Evolutionary conservation across 2,329 filamentous ascomycete species (phyloP).

Genomic region (Phaeoacremonium minimum): DNA sequence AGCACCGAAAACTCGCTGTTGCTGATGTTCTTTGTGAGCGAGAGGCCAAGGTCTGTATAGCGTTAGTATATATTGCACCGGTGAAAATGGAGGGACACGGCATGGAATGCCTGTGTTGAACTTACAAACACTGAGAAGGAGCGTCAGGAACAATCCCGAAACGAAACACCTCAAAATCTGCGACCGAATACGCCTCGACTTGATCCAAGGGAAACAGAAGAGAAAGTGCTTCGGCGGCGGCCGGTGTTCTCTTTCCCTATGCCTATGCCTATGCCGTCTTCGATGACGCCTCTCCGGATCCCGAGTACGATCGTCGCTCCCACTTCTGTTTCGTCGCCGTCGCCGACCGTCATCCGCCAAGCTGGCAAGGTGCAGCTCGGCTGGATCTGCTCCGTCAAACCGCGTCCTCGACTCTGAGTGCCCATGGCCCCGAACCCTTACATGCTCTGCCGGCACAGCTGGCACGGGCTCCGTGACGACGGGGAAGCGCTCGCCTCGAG

Average conservation of each 20-base stretch:
- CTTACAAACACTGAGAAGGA: slow-evolving; percentile 64
- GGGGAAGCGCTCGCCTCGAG: slow-evolving; percentile 2
- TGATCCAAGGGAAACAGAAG: slow-evolving; percentile 51
- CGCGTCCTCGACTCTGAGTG: slow-evolving; percentile 9
- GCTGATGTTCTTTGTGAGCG: slow-evolving; percentile 58
- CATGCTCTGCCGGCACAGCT: slow-evolving; percentile 11
- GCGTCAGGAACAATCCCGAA: slow-evolving; percentile 57
- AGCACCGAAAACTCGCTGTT: slow-evolving; percentile 74
- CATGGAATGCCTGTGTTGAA: slow-evolving; percentile 11
- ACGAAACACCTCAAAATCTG: slow-evolving; percentile 59
- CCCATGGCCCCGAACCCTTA: slow-evolving; percentile 5
- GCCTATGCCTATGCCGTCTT: background rate
- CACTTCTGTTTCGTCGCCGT: slow-evolving; percentile 19
- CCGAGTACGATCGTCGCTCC: slow-evolving; percentile 5
- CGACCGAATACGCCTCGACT: slow-evolving; percentile 46
- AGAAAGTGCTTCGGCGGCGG: slow-evolving; percentile 38
- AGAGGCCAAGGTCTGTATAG: slow-evolving; percentile 66
- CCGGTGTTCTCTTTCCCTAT: slow-evolving; percentile 5
- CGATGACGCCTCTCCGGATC: background rate
- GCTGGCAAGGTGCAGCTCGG: slow-evolving; percentile 41
- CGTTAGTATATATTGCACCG: slow-evolving; percentile 3
- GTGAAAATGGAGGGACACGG: background rate
- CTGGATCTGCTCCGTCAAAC: slow-evolving; percentile 40
- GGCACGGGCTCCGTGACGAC: slow-evolving; percentile 10
- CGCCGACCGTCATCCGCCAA: slow-evolving; percentile 34